Percentiles rank a stretch among this genome's conserved stretches.
phyloP scores from a whole-genome alignment of 208 protist species.

The Leishmania arabica region DNA sequence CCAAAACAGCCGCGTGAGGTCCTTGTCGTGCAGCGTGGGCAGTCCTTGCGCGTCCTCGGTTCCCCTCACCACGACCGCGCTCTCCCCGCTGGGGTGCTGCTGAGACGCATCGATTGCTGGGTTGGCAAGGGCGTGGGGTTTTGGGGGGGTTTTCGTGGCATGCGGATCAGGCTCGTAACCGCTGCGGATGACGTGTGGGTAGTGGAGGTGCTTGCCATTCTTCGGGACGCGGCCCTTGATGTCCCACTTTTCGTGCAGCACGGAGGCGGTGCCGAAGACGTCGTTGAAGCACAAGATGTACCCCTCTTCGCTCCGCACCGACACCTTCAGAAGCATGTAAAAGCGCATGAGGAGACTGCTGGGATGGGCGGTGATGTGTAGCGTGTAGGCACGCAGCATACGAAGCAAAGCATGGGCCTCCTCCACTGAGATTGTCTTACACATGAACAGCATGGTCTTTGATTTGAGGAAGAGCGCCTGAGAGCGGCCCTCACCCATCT shows the following conservation, averaged over 20 bases:
- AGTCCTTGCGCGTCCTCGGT: constrained; percentile 46
- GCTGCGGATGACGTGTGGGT: constrained; percentile 54
- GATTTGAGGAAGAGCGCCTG: constrained; percentile 86
- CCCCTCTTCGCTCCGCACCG: constrained; percentile 43
- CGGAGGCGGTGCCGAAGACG: constrained; percentile 57
- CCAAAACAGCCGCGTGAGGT: constrained; percentile 84
- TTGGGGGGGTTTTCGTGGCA: constrained; percentile 34
- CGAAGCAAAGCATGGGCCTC: constrained; percentile 71
- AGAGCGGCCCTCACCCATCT: constrained; percentile 80
- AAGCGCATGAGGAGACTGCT: constrained; percentile 83
- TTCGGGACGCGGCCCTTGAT: constrained; percentile 88
- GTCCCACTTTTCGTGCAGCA: constrained; percentile 87
- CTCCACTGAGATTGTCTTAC: constrained; percentile 77
- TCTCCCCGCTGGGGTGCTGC: neutral
- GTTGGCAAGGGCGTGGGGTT: constrained; percentile 7
- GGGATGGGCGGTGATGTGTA: constrained; percentile 49
- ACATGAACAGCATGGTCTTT: constrained; percentile 74
- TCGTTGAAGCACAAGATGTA: constrained; percentile 85
- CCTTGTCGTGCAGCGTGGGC: constrained; percentile 79
- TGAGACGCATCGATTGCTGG: neutral
- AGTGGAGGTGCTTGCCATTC: constrained; percentile 71
- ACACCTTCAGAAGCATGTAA: constrained; percentile 70
- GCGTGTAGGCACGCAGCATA: constrained; percentile 52
- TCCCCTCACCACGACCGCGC: constrained; percentile 31
- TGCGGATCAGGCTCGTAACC: constrained; percentile 59